Percentiles rank a stretch among this genome's conserved stretches.
These are phyloP conservation scores for Neopestalotiopsis sp. DNA, from an alignment of 2,329 filamentous ascomycete species.

Conservation along the genomic window DNA sequence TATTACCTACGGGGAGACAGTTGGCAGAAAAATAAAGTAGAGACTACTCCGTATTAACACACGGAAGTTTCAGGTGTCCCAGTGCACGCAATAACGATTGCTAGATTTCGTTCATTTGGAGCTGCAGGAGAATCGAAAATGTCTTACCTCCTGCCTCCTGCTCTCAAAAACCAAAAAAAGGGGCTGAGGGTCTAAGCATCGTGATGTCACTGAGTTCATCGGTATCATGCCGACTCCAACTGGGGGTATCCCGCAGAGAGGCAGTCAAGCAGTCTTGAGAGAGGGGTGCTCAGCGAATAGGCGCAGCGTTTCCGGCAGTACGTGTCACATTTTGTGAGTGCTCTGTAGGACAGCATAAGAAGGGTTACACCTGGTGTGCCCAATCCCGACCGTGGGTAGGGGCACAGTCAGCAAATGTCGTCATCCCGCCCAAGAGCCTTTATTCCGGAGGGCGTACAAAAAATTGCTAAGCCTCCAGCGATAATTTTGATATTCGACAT, in stretches of 20 bases:
- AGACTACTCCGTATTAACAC: background rate
- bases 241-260: background rate
- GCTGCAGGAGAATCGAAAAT: background rate
- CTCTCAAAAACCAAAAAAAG: background rate
- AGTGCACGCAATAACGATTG: conserved; percentile 5
- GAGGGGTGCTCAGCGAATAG: background rate
- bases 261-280: background rate
- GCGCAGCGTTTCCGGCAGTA: background rate
- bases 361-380: background rate
- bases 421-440: background rate
- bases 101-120: background rate
- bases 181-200: background rate
- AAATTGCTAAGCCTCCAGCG: background rate
- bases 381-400: background rate
- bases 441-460: background rate
- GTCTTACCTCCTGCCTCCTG: background rate
- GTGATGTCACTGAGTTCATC: background rate
- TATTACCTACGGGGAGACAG: background rate
- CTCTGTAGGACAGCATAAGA: background rate
- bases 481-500: conserved; percentile 1
- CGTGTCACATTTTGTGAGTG: background rate
- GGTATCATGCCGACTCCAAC: background rate
- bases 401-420: conserved; percentile 8
- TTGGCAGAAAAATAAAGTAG: conserved; percentile 3
- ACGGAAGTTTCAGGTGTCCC: conserved; percentile 8